phyloP scores from a whole-genome alignment of 2,329 filamentous ascomycete species.

The Thelonectria blattea region DNA sequence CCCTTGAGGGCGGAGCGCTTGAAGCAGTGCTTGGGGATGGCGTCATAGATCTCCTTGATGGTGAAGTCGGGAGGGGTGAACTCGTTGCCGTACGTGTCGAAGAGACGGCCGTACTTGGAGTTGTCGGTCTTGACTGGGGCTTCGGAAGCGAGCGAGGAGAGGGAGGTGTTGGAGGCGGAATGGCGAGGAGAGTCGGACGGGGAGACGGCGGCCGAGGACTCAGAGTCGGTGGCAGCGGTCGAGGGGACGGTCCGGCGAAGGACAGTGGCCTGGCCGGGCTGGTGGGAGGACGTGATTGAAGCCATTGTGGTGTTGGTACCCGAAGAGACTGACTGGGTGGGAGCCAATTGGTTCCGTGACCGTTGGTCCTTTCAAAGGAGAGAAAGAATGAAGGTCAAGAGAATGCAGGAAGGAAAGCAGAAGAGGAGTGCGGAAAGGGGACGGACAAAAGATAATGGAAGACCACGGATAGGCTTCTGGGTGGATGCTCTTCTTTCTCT shows the following conservation, averaged over 20 bases:
- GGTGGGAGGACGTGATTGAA: conserved; percentile 50
- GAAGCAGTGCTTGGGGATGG: conserved; percentile 97
- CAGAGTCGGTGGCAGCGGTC: conserved; percentile 56
- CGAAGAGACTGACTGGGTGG: conserved; percentile 5
- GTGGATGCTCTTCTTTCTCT: conserved; percentile 26
- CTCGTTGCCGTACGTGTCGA: conserved; percentile 93
- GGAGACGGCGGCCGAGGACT: conserved; percentile 63
- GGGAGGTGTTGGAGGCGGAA: conserved; percentile 84
- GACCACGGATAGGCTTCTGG: background rate
- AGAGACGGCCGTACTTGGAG: conserved; percentile 65
- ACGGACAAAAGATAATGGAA: conserved; percentile 5
- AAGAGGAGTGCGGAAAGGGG: conserved; percentile 1
- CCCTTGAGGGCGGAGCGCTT: conserved; percentile 80
- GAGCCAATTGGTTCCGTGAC: conserved; percentile 30
- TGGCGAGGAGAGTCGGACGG: conserved; percentile 64
- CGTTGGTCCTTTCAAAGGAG: conserved; percentile 1
- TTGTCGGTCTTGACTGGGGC: conserved; percentile 46
- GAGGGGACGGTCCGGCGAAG: conserved; percentile 57
- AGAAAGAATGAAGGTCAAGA: conserved; percentile 18
- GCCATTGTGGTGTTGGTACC: conserved; percentile 48
- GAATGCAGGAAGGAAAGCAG: conserved; percentile 11
- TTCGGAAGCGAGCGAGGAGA: conserved; percentile 84
- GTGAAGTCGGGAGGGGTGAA: conserved; percentile 95
- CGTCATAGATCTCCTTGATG: conserved; percentile 96
- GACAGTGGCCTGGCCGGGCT: conserved; percentile 49